Percentiles rank a stretch among this genome's conserved stretches.
Conservation (phyloP, 495 filamentous ascomycete species). For the Hypoxylon subgilvum region DNA sequence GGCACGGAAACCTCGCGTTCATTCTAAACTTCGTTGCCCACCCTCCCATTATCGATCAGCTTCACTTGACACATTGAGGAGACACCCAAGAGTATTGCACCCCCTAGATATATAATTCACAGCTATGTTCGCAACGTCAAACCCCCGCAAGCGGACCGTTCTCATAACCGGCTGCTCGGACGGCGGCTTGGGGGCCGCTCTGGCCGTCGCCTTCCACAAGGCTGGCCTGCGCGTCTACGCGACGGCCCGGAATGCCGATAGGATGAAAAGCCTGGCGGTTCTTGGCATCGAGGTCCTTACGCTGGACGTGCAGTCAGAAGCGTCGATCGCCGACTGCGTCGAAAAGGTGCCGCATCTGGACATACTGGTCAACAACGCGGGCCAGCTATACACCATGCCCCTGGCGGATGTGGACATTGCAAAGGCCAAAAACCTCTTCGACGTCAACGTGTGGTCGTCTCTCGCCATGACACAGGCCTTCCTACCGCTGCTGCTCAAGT, state of each 20-base stretch:
- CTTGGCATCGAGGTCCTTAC: slow-evolving; percentile 38
- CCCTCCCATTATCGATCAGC: too few species aligned
- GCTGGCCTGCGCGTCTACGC: slow-evolving; percentile 52
- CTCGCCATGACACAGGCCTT: slow-evolving; percentile 56
- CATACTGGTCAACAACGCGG: slow-evolving; percentile 60
- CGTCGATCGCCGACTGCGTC: slow-evolving; percentile 35
- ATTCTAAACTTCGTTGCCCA: too few species aligned
- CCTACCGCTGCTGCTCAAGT: slow-evolving; percentile 49
- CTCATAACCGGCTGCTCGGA: too few species aligned
- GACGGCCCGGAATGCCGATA: slow-evolving; percentile 49
- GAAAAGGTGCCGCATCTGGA: slow-evolving; percentile 45
- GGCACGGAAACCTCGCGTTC: too few species aligned
- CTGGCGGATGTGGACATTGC: slow-evolving; percentile 51
- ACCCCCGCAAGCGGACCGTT: too few species aligned
- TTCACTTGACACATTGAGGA: too few species aligned
- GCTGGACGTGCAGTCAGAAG: slow-evolving; percentile 44
- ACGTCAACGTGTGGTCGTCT: slow-evolving; percentile 57
- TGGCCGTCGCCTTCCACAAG: slow-evolving; percentile 46
- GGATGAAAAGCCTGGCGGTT: slow-evolving; percentile 37
- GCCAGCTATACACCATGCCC: slow-evolving; percentile 41
- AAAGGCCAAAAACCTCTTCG: slow-evolving; percentile 49
- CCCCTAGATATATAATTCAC: too few species aligned
- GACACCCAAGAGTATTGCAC: too few species aligned
- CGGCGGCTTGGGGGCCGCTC: slow-evolving; percentile 42
- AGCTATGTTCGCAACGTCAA: too few species aligned